Percentiles rank a stretch among this genome's conserved stretches.
These are phyloP conservation scores for Hypoxylon rickii DNA, from an alignment of 495 filamentous ascomycete species.

Conservation along the genomic window DNA sequence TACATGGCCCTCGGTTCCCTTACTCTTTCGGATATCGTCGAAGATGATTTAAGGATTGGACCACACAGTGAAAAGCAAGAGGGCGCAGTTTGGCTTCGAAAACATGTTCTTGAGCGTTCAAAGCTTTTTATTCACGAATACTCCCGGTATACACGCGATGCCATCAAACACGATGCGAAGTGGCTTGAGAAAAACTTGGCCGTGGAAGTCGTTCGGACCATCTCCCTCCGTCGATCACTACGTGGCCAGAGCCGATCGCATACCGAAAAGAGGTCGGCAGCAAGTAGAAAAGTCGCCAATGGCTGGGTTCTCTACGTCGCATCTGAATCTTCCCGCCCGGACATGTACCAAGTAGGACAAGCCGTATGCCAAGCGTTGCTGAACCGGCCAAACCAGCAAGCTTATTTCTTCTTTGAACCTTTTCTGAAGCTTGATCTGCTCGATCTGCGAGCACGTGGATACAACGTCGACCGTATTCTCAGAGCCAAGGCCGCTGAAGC, in stretches of 20 bases:
- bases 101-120: conserved; percentile 80
- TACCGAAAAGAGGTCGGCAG: conserved; percentile 70
- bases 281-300: conserved; percentile 42
- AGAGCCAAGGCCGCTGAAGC: conserved; percentile 82
- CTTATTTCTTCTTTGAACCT: conserved; percentile 83
- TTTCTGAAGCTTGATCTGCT: conserved; percentile 77
- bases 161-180: conserved; percentile 77
- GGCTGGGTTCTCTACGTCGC: conserved; percentile 55
- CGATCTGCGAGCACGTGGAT: conserved; percentile 78
- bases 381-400: conserved; percentile 80
- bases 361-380: conserved; percentile 79
- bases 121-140: conserved; percentile 85
- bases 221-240: conserved; percentile 75
- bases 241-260: conserved; percentile 67
- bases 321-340: conserved; percentile 57
- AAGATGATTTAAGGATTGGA: conserved; percentile 62
- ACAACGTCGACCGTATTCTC: conserved; percentile 93
- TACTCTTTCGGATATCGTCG: conserved; percentile 62
- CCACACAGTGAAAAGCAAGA: conserved; percentile 52
- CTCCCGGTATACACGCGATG: conserved; percentile 60
- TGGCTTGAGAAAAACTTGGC: conserved; percentile 89
- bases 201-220: conserved; percentile 74
- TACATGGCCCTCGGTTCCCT: conserved; percentile 70
- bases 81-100: conserved; percentile 63
- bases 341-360: conserved; percentile 87